Percentiles rank a stretch among this genome's conserved stretches.
phyloP scores from a whole-genome alignment of 2,329 filamentous ascomycete species.

The Talaromyces sp. region DNA sequence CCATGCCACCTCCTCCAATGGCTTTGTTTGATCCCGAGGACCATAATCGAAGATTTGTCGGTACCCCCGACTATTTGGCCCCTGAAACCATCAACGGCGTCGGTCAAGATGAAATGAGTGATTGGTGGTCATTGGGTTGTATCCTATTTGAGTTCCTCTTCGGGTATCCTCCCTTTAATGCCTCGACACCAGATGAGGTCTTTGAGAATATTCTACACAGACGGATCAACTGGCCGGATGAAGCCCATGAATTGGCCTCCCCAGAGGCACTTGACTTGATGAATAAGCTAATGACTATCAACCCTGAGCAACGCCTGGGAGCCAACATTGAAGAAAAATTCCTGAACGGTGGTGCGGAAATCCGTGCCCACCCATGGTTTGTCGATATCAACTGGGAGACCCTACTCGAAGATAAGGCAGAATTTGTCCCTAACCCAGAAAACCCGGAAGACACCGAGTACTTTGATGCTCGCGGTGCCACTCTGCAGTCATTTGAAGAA shows the following conservation, averaged over 20 bases:
- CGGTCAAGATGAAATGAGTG: slow-evolving; percentile 94
- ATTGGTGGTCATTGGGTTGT: slow-evolving; percentile 99
- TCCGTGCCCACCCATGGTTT: slow-evolving; percentile 87
- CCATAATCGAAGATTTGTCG: slow-evolving; percentile 86
- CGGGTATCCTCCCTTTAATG: slow-evolving; percentile 91
- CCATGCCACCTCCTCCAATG: slow-evolving; percentile 88
- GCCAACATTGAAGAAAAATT: slow-evolving; percentile 81
- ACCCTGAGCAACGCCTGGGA: slow-evolving; percentile 77
- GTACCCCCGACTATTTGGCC: slow-evolving; percentile 93
- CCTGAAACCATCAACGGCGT: slow-evolving; percentile 95
- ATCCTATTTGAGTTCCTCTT: slow-evolving; percentile 96
- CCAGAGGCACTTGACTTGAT: slow-evolving; percentile 90
- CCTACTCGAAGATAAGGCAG: slow-evolving; percentile 87
- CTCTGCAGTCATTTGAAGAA: slow-evolving; percentile 89
- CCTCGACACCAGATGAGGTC: slow-evolving; percentile 80
- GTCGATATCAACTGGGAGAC: slow-evolving; percentile 81
- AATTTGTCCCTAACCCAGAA: slow-evolving; percentile 87
- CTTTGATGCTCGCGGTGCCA: slow-evolving; percentile 88
- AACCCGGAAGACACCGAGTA: slow-evolving; percentile 98
- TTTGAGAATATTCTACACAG: slow-evolving; percentile 94
- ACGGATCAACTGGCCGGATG: slow-evolving; percentile 87
- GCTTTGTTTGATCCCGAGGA: slow-evolving; percentile 94
- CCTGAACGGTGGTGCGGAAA: slow-evolving; percentile 80
- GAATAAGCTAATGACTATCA: slow-evolving; percentile 81
- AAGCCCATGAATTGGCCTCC: slow-evolving; percentile 73